Base-by-base conservation (phyloP, 805 yeast species). In the Kluyveromyces lactis region DNA sequence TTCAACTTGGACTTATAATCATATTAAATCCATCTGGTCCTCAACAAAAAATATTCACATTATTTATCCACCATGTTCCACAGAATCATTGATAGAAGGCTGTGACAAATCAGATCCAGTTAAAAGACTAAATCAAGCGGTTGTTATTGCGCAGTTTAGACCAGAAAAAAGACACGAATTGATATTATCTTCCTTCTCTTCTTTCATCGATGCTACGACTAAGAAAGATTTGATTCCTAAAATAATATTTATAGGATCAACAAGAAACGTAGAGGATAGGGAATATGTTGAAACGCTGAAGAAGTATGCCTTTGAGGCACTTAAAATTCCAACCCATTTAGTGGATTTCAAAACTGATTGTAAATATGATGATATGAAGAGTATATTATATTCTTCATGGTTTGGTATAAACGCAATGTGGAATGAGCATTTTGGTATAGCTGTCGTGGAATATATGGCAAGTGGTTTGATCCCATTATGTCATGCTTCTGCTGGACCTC, bases 371-470 rank as follows among this genome's bases (percentile, higher is more conserved):
- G 71, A 68, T 13, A 78, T 94, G 11, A 64, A 75, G 38, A 53
- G 63, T 21, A 69, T 75, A 39, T 66, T 94, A 26, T 51, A 64
- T 10, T 63, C 59, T 11, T 73, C 86, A 2, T 73, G 78, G 18
- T 78, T 76, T 52, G 98, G 98, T 4, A 67, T 92, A 29, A 90
- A 92, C 53, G 87, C 95, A 23, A 92, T 92, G 99, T 92, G 98
- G 98, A 92, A 92, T 62, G 99, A 92, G 66, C 99, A 92, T 65
- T 92, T 92, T 60, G 99, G 99, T 15, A 92, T 92, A 52, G 90
- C 95, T 1, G 90, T 92, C 4, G 98, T 92, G 6, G 99, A 92
- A 60, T 86, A 87, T 56, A 68, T 84, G 64, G 80, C 90, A 2
- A 73, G 83, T 40, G 97, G 97, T 0, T 71, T 82, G 19, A 75